A percentile compares a stretch with the other conserved stretches of the same genome.
phyloP scores from a whole-genome alignment of 495 filamentous ascomycete species.

The Pyronema domesticum region DNA sequence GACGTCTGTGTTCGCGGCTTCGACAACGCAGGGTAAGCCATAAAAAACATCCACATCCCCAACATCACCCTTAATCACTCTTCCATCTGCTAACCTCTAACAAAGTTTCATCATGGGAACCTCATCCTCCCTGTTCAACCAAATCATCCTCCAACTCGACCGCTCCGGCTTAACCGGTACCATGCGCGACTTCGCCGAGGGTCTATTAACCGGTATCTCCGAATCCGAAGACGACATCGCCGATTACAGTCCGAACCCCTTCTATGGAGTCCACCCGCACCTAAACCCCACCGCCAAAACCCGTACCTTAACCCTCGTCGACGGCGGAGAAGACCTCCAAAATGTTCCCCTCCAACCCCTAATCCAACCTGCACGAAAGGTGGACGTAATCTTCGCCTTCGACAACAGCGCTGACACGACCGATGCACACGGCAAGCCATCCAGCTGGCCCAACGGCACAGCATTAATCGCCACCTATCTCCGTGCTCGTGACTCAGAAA shows the following conservation, averaged over 20 bases:
- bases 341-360: constrained; percentile 78
- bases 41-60: background rate
- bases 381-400: constrained; percentile 86
- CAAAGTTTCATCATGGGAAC: constrained; percentile 63
- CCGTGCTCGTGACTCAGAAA: constrained; percentile 40
- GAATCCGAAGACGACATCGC: constrained; percentile 54
- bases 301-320: constrained; percentile 53
- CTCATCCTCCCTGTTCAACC: constrained; percentile 80
- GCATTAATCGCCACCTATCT: constrained; percentile 67
- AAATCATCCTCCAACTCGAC: constrained; percentile 33
- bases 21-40: constrained; percentile 48
- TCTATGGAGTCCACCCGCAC: constrained; percentile 47
- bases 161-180: constrained; percentile 39
- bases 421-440: constrained; percentile 10
- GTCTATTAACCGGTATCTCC: constrained; percentile 18
- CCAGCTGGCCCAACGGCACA: constrained; percentile 75
- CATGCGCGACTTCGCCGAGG: constrained; percentile 34
- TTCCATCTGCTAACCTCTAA: constrained; percentile 2
- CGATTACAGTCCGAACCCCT: constrained; percentile 68
- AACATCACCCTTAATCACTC: background rate
- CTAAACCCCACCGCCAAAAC: constrained; percentile 42
- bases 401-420: constrained; percentile 70
- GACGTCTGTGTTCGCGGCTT: constrained; percentile 59
- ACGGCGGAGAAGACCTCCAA: constrained; percentile 73
- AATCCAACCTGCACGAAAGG: constrained; percentile 55